Evolutionary conservation across 371 early-diverging fungal species (phyloP).

Genomic region (Umbelopsis sp.): DNA sequence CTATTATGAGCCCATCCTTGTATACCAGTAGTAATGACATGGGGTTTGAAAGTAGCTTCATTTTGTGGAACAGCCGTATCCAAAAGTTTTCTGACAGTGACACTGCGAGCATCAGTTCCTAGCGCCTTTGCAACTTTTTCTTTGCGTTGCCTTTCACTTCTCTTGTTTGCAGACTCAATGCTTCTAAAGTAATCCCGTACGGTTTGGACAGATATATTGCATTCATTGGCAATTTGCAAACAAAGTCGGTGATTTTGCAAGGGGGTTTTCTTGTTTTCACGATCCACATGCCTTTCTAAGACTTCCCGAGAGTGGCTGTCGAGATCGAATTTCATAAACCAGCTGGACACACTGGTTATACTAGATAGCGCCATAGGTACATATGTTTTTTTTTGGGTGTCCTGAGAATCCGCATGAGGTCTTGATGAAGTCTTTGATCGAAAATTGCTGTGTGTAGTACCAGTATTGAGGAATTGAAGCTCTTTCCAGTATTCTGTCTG

Average conservation of each 20-base stretch:
- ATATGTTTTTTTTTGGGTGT: not conserved
- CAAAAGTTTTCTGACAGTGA: not conserved
- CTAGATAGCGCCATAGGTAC: not conserved
- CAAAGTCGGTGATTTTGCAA: not conserved
- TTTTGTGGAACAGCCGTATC: not conserved
- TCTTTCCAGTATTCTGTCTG: conserved; percentile 2
- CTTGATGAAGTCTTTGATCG: not conserved
- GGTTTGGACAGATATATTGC: not conserved
- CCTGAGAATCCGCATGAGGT: not conserved
- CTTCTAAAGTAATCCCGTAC: conserved; percentile 13
- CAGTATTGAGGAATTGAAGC: not conserved
- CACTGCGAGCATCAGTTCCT: not conserved
- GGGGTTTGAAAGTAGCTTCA: not conserved
- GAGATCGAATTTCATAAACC: conserved; percentile 6
- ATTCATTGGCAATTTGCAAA: not conserved
- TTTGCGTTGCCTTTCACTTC: not conserved
- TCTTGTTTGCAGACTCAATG: conserved; percentile 1
- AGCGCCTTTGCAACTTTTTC: not conserved
- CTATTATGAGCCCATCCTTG: not conserved
- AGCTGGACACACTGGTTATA: not conserved
- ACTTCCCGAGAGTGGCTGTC: not conserved
- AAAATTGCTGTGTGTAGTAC: not conserved
- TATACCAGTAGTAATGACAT: not conserved
- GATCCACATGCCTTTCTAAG: conserved; percentile 1
- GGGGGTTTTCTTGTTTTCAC: not conserved